Evolutionary conservation across 208 protist species (phyloP).

Genomic region (Leishmania tropica): DNA sequence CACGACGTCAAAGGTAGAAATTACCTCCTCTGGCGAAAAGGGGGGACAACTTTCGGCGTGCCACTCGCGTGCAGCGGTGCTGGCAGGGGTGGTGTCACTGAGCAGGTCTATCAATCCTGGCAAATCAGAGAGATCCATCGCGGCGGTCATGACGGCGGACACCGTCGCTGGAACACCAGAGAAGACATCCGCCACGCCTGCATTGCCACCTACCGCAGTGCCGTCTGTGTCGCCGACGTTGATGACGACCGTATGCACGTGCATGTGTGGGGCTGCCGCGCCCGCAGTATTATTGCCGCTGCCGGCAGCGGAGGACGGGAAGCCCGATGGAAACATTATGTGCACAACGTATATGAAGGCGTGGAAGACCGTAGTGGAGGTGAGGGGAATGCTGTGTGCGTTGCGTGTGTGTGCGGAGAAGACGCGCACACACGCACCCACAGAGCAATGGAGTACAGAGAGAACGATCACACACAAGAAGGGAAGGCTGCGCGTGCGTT

Average conservation of each 20-base stretch:
- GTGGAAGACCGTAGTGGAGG: neutral
- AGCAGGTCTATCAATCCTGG: constrained; percentile 4
- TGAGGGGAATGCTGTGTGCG: neutral
- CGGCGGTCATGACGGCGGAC: neutral
- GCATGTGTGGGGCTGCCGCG: neutral
- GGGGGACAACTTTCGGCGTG: constrained; percentile 7
- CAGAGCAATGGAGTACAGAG: neutral
- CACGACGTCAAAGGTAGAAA: constrained; percentile 16
- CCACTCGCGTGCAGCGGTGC: constrained; percentile 16
- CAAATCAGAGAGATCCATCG: neutral
- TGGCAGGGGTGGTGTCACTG: constrained; percentile 2
- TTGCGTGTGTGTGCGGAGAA: neutral
- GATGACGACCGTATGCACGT: constrained; percentile 4
- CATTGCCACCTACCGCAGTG: neutral
- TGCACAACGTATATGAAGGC: too few species aligned
- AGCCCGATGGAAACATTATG: neutral
- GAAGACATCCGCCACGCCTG: neutral
- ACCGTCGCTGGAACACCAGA: constrained; percentile 2
- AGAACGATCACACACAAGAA: neutral
- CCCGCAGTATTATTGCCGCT: neutral
- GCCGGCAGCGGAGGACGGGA: neutral
- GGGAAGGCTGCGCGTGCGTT: neutral
- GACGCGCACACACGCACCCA: neutral
- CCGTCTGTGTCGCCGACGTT: neutral
- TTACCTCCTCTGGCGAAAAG: constrained; percentile 7